These are phyloP conservation scores for Aspergillus intermedius DNA, from an alignment of 2,329 filamentous ascomycete genomes.

Conservation along the genomic window DNA sequence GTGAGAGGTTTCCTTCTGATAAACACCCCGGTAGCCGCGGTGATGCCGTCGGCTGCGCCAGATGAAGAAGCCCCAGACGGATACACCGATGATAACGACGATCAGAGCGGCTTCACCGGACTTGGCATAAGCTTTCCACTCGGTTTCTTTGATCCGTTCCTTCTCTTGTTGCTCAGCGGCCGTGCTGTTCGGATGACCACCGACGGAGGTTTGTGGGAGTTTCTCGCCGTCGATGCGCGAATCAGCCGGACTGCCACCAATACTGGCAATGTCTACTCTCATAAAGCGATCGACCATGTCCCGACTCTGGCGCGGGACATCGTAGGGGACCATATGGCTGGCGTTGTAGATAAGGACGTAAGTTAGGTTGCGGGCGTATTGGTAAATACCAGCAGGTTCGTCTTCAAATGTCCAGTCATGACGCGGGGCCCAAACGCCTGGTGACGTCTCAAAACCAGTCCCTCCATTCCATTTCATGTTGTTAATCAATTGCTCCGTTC, in stretches of 20 bases:
- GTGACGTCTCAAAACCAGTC: constrained; percentile 80
- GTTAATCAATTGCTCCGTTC: constrained; percentile 84
- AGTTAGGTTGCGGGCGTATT: constrained; percentile 88
- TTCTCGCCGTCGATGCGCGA: constrained; percentile 81
- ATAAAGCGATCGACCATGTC: constrained; percentile 99
- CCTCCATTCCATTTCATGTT: constrained; percentile 88
- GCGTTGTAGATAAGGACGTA: constrained; percentile 94
- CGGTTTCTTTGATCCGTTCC: constrained; percentile 71
- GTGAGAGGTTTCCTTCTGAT: constrained; percentile 36
- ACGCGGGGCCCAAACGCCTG: constrained; percentile 85
- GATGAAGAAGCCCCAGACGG: constrained; percentile 66
- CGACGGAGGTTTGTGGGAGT: constrained; percentile 68
- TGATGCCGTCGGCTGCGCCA: constrained; percentile 50
- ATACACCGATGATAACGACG: constrained; percentile 68
- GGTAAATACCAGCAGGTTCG: constrained; percentile 82
- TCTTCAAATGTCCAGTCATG: constrained; percentile 92
- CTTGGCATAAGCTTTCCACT: constrained; percentile 82
- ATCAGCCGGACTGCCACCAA: constrained; percentile 73
- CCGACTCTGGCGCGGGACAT: constrained; percentile 74
- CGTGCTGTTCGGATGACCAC: constrained; percentile 64
- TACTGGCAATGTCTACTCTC: constrained; percentile 80
- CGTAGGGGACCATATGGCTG: constrained; percentile 97
- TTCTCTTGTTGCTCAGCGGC: constrained; percentile 61
- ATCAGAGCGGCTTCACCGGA: constrained; percentile 81
- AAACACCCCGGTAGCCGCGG: constrained; percentile 38